Evolutionary conservation across 2,329 filamentous ascomycete species (phyloP), one percentile per base, ranked within the genome.

Genomic region (Ceratocystis albifundus): DNA sequence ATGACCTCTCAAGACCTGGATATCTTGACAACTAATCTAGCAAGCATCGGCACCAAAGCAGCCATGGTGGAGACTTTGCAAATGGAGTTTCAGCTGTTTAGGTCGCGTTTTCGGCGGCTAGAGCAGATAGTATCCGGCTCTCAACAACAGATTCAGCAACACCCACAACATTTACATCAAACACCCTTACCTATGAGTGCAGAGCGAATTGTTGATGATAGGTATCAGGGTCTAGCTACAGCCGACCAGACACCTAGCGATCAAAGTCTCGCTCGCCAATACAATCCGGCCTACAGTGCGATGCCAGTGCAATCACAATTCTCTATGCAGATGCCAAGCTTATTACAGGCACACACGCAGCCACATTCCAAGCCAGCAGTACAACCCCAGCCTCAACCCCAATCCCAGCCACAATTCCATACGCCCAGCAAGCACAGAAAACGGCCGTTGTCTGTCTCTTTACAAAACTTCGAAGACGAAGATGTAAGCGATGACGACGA

Each of bases 11-110:
- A 70, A 59, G 76, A 77, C 48, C 71, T 78, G 8, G 76, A 78
- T 61, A 76, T 78, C 8, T 72, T 78, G 36, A 73, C 75, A 1
- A 74, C 69, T 65, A 77, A 71, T 66, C 75, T 78, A 32, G 72
- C 75, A 45, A 77, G 74, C 66, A 75, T 78, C 30, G 72, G 74
- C 15, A 72, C 73, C 68, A 72, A 73, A 45, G 75, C 76, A 25
- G 76, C 72, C 65, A 74, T 76, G 63, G 72, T 78, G 8, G 76
- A 78, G 64, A 73, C 71, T 6, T 69, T 78, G 25, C 75, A 76
- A 69, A 78, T 77, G 75, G 77, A 78, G 66, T 72, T 77, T 53
- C 73, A 77, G 50, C 71, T 79, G 1, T 72, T 78, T 65, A 76
- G 75, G 68, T 72, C 73, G 3, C 71, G 75, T 6, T 66, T 77